phyloP scores from a whole-genome alignment of 2,329 filamentous ascomycete species.

The Aspergillus ruber region DNA sequence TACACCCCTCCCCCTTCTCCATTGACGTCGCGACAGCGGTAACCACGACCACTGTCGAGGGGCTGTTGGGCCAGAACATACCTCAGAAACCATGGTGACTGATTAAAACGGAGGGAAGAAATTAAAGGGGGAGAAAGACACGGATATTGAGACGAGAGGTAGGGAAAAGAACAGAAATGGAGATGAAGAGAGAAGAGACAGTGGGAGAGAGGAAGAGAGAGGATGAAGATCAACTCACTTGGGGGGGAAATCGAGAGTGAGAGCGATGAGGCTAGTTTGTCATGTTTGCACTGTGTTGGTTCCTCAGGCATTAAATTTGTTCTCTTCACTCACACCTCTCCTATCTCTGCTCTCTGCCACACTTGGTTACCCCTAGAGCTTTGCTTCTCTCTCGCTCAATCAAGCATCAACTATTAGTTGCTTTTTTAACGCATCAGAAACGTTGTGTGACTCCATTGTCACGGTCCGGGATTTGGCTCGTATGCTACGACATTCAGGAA shows the following conservation, averaged over 20 bases:
- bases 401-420: not conserved
- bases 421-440: no score
- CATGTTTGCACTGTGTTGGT: constrained; percentile 3
- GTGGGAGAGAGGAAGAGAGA: constrained; percentile 2
- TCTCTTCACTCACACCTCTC: not conserved
- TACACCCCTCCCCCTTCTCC: not conserved
- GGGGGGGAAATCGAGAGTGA: not conserved
- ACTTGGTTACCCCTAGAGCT: not conserved
- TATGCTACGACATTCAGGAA: no score
- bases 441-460: no score
- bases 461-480: no score
- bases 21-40: constrained; percentile 14
- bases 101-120: constrained; percentile 43
- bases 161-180: constrained; percentile 11
- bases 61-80: constrained; percentile 35
- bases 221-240: constrained; percentile 2
- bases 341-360: not conserved
- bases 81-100: constrained; percentile 57
- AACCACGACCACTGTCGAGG: constrained; percentile 24
- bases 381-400: no score
- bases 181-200: constrained; percentile 7
- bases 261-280: constrained; percentile 12
- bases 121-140: constrained; percentile 9
- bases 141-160: constrained; percentile 5
- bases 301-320: constrained; percentile 9